phyloP scores from a whole-genome alignment of 2,329 filamentous ascomycete species.

The Pseudogymnoascus sp. region DNA sequence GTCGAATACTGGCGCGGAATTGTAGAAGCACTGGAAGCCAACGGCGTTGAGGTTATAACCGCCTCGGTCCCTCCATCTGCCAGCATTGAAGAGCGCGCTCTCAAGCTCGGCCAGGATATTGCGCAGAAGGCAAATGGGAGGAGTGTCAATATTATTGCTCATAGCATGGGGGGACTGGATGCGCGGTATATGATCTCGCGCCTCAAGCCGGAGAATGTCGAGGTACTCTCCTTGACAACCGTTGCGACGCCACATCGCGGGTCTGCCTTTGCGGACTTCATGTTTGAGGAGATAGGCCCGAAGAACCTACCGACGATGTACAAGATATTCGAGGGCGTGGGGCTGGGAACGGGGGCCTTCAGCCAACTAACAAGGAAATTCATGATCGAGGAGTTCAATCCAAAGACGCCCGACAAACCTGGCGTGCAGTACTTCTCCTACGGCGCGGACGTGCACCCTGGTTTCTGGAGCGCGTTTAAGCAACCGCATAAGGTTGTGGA shows the following conservation, averaged over 20 bases:
- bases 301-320: conserved; percentile 50
- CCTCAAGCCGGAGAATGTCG: conserved; percentile 41
- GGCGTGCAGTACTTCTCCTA: conserved; percentile 57
- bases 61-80: conserved; percentile 56
- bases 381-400: conserved; percentile 55
- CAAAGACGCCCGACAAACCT: conserved; percentile 46
- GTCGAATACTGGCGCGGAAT: conserved; percentile 63
- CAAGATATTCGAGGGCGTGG: conserved; percentile 43
- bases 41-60: conserved; percentile 51
- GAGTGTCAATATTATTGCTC: conserved; percentile 70
- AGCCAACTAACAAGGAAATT: conserved; percentile 53
- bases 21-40: conserved; percentile 47
- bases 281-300: conserved; percentile 43
- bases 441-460: conserved; percentile 50
- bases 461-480: conserved; percentile 59
- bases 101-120: conserved; percentile 51
- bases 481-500: conserved; percentile 46
- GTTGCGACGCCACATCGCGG: conserved; percentile 35
- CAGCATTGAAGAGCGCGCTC: conserved; percentile 55
- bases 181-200: conserved; percentile 59
- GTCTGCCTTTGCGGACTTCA: conserved; percentile 47
- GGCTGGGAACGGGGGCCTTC: conserved; percentile 55
- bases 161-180: conserved; percentile 63
- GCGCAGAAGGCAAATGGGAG: conserved; percentile 38
- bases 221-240: conserved; percentile 38